Evolutionary conservation across 2,329 filamentous ascomycete species (phyloP).

Genomic region (Exophiala alcalophila): DNA sequence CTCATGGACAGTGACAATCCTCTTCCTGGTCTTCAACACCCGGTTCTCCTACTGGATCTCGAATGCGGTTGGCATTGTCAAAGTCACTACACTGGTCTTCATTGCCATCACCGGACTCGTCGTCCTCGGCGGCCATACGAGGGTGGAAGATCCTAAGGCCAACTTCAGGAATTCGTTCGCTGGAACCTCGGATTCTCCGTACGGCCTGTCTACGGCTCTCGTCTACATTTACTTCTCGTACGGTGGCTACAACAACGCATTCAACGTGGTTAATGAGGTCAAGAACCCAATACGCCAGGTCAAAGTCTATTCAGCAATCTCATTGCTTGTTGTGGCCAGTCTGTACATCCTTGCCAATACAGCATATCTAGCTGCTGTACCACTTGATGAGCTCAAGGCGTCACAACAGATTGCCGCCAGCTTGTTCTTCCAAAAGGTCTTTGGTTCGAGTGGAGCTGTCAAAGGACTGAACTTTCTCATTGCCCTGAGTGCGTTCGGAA

Average conservation of each 20-base stretch:
- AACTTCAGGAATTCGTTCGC: conserved; percentile 58
- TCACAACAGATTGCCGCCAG: conserved; percentile 56
- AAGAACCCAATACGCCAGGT: conserved; percentile 57
- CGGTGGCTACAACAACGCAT: conserved; percentile 57
- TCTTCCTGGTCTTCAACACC: conserved; percentile 53
- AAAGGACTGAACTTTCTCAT: conserved; percentile 58
- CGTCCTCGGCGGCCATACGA: conserved; percentile 55
- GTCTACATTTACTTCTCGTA: conserved; percentile 61
- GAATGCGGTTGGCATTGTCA: conserved; percentile 57
- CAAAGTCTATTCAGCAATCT: conserved; percentile 49
- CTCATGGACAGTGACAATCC: conserved; percentile 57
- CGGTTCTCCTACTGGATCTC: conserved; percentile 55
- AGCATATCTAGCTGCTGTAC: conserved; percentile 58
- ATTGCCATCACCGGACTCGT: conserved; percentile 61
- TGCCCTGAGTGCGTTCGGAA: conserved; percentile 57
- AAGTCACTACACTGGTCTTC: conserved; percentile 61
- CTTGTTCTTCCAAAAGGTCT: conserved; percentile 59
- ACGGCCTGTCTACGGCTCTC: conserved; percentile 57
- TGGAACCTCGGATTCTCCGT: conserved; percentile 45
- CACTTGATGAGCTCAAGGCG: conserved; percentile 51
- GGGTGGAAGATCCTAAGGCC: conserved; percentile 48
- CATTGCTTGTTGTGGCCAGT: conserved; percentile 51
- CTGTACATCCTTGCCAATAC: conserved; percentile 60
- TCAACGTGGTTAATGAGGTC: conserved; percentile 62
- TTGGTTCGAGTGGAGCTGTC: conserved; percentile 50